Percentiles rank a stretch among this genome's conserved stretches.
Evolutionary conservation across 2,329 filamentous ascomycete genomes (phyloP).

Genomic region (Cadophora malorum): DNA sequence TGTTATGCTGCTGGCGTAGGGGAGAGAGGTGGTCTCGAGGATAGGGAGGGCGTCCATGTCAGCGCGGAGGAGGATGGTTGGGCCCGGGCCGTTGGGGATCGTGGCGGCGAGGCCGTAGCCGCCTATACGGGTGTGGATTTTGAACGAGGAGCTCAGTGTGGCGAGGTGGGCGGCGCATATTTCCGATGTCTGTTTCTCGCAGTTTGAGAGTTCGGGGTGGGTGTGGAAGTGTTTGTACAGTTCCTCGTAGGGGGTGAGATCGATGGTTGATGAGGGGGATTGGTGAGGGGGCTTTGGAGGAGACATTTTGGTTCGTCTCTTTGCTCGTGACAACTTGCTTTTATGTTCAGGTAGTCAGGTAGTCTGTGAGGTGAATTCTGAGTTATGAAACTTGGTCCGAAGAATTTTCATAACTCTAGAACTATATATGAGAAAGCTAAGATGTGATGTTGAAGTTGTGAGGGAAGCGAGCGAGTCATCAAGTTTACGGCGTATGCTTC

Average conservation of each 20-base stretch:
- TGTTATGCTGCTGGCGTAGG: conserved; percentile 58
- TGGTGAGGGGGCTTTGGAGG: background rate
- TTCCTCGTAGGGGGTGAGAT: conserved; percentile 51
- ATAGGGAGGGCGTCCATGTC: conserved; percentile 69
- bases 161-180: conserved; percentile 51
- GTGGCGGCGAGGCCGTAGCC: conserved; percentile 64
- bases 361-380: no score
- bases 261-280: background rate
- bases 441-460: no score
- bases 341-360: no score
- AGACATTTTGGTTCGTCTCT: no score
- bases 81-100: conserved; percentile 60
- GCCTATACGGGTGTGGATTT: conserved; percentile 59
- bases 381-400: no score
- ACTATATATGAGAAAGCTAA: no score
- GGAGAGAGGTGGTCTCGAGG: conserved; percentile 59
- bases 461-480: background rate
- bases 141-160: conserved; percentile 43
- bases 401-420: no score
- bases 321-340: no score
- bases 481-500: background rate
- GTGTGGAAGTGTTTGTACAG: conserved; percentile 65
- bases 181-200: conserved; percentile 59
- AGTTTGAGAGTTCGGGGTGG: conserved; percentile 64
- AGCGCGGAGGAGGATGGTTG: conserved; percentile 62